These are phyloP conservation scores for Boletus rubroflammeus DNA, from an alignment of 768 basidiomycete genomes.

Conservation along the genomic window DNA sequence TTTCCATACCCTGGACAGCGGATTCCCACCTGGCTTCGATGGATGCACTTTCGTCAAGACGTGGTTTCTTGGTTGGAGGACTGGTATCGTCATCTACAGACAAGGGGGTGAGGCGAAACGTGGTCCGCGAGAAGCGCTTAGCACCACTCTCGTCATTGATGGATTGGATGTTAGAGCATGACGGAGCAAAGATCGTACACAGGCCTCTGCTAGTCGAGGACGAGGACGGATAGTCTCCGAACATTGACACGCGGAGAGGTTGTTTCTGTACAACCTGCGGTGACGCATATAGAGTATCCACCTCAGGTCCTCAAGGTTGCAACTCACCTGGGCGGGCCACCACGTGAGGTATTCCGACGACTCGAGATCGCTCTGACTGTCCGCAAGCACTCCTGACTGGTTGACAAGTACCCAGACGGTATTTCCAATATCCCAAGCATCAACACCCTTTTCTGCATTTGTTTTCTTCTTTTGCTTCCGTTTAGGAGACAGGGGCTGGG, in stretches of 20 bases:
- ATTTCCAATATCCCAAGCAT: constrained; percentile 31
- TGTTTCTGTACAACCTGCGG: constrained; percentile 24
- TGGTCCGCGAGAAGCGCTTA: constrained; percentile 43
- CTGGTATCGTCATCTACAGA: not conserved
- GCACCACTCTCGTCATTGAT: constrained; percentile 32
- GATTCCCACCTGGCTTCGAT: constrained; percentile 42
- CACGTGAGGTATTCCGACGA: constrained; percentile 38
- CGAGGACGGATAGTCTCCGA: constrained; percentile 29
- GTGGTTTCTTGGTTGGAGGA: constrained; percentile 48
- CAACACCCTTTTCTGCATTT: not conserved
- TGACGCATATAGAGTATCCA: constrained; percentile 6
- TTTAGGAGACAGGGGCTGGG: constrained; percentile 22
- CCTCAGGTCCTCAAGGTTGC: not conserved
- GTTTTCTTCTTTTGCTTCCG: constrained; percentile 19
- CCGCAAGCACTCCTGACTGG: constrained; percentile 33
- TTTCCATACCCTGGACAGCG: constrained; percentile 46
- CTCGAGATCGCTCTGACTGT: constrained; percentile 26
- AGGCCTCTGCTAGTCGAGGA: constrained; percentile 23
- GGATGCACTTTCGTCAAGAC: constrained; percentile 27
- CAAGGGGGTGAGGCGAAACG: constrained; percentile 26
- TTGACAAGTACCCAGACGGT: constrained; percentile 56
- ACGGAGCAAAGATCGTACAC: constrained; percentile 32
- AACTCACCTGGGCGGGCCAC: constrained; percentile 70
- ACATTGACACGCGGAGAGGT: constrained; percentile 30
- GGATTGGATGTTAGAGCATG: constrained; percentile 41